These are phyloP conservation scores for Sporisorium reilianum DNA, from an alignment of 1,284 basidiomycete genomes.

Conservation along the genomic window DNA sequence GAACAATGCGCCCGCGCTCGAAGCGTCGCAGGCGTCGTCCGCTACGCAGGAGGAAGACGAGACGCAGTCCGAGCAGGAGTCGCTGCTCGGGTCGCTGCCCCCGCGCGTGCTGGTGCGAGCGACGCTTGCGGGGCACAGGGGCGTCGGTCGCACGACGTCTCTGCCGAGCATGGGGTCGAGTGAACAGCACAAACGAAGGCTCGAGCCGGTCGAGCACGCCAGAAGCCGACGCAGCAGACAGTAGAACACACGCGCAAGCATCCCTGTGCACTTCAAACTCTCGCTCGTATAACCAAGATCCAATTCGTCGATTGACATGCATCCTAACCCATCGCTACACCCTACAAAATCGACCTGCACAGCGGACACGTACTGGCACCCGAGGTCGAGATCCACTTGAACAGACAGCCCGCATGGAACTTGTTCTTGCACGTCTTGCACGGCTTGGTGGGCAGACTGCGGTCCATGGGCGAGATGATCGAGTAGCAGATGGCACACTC, in stretches of 20 bases:
- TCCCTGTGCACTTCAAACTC: background rate
- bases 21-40: slow-evolving; percentile 13
- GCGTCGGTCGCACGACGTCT: slow-evolving; percentile 15
- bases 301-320: background rate
- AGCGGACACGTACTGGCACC: slow-evolving; percentile 91
- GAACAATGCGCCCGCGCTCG: background rate
- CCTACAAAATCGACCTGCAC: slow-evolving; percentile 75
- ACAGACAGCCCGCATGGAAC: slow-evolving; percentile 77
- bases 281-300: too few species aligned
- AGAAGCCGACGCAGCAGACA: slow-evolving; percentile 2
- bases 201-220: background rate
- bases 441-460: slow-evolving; percentile 87
- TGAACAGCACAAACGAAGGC: background rate
- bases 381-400: slow-evolving; percentile 86
- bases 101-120: background rate
- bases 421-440: slow-evolving; percentile 94
- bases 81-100: slow-evolving; percentile 8
- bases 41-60: slow-evolving; percentile 45
- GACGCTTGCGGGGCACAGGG: background rate
- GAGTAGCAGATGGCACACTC: slow-evolving; percentile 73
- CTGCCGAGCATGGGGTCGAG: slow-evolving; percentile 6
- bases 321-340: background rate
- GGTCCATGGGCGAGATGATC: slow-evolving; percentile 91
- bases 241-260: background rate
- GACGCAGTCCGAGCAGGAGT: slow-evolving; percentile 35